These are phyloP conservation scores for Botrytis tulipae DNA, from an alignment of 2,329 filamentous ascomycete genomes.

Conservation along the genomic window DNA sequence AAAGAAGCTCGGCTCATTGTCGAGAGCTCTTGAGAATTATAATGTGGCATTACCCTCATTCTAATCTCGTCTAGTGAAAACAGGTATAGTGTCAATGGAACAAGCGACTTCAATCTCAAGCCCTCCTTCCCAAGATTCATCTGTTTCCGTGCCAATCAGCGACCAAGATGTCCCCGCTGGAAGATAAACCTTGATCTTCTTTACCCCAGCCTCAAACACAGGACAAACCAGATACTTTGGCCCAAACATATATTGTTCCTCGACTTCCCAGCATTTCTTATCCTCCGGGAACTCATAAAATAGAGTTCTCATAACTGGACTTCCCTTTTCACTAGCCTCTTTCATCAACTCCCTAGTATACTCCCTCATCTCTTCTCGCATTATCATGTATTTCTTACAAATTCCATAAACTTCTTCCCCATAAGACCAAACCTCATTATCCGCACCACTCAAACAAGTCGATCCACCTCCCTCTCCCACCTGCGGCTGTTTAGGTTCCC, in stretches of 20 bases:
- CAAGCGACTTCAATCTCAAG: slow-evolving; percentile 43
- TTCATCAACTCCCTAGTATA: slow-evolving; percentile 60
- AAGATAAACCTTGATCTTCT: slow-evolving; percentile 50
- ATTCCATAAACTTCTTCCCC: slow-evolving; percentile 59
- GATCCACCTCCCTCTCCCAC: slow-evolving; percentile 27
- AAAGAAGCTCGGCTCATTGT: background rate
- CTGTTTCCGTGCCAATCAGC: background rate
- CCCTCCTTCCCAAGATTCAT: slow-evolving; percentile 41
- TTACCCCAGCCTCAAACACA: slow-evolving; percentile 50
- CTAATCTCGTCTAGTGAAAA: slow-evolving; percentile 39
- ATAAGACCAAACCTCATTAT: slow-evolving; percentile 67
- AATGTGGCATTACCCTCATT: background rate
- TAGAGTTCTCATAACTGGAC: slow-evolving; percentile 59
- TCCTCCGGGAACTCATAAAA: slow-evolving; percentile 65
- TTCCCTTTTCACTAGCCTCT: slow-evolving; percentile 57
- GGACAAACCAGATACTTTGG: slow-evolving; percentile 57
- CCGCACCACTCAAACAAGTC: slow-evolving; percentile 44
- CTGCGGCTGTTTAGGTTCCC: slow-evolving; percentile 55
- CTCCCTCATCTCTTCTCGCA: slow-evolving; percentile 56
- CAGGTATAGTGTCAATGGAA: slow-evolving; percentile 48
- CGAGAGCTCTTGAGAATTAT: background rate
- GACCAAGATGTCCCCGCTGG: slow-evolving; percentile 42
- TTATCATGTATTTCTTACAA: slow-evolving; percentile 55
- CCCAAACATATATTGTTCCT: slow-evolving; percentile 64
- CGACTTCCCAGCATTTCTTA: slow-evolving; percentile 52